Evolutionary conservation across 176 grass and related monocot genomes (phyloP), one percentile per base, ranked within the genome.

Genomic region (Eremochloa ophiuroides): DNA sequence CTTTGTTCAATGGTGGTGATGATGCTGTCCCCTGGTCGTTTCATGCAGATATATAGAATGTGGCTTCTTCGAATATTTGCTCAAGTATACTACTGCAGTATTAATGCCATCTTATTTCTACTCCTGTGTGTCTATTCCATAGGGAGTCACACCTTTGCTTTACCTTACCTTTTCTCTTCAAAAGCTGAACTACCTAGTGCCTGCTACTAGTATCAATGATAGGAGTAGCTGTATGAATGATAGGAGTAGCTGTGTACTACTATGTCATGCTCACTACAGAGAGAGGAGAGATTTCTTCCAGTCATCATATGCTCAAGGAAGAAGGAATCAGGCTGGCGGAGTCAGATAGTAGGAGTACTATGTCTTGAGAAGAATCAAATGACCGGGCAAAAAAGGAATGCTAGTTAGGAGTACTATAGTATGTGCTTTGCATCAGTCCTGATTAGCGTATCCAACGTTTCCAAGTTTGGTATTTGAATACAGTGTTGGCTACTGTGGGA

Each of bases 181-280:
- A 90, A 90, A 90, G 84, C 79, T 90, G 88, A 90, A 84, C 88
- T 89, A 89, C 53, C 67, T 55, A 75, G 33, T 66, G 64, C n/a
- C n/a, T n/a, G n/a, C n/a, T n/a, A n/a, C n/a, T 80, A 59, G n/a
- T 82, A 44, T 73, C 66, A 86, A 86, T 82, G 55, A 82, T 89
- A n/a, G 51, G 51, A 23, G 51, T 80, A 59, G 25, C n/a, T n/a
- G n/a, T 82, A 44, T 73, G 73, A 86, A 86, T 82, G 55, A 82
- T 89, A n/a, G 51, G 51, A 23, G 51, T 53, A 78, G 44, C 44
- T 41, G 50, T 60, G 31, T 8, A n/a, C n/a, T n/a, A n/a, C n/a
- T n/a, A 51, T 51, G 44, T 81, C 22, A 30, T 42, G 26, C 20
- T 62, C 23, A 55, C 42, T 72, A 16, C 23, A 27, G 47, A 27